A percentile compares a stretch with the other conserved stretches of the same genome.
These are phyloP conservation scores for Ophiostoma sp. DNA, from an alignment of 2,329 filamentous ascomycete genomes.

Conservation along the genomic window DNA sequence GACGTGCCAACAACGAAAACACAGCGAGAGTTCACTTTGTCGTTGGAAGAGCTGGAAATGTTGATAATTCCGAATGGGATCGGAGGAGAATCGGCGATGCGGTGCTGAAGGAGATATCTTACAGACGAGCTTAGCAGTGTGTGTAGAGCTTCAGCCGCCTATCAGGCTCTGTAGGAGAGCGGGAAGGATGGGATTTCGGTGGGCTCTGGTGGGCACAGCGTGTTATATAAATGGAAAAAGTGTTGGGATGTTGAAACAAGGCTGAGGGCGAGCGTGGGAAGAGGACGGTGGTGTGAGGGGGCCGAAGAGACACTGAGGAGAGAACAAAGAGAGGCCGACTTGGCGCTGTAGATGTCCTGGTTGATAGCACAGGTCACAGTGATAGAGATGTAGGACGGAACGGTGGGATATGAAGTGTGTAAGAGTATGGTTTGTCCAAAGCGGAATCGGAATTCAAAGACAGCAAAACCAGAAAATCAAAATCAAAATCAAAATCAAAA, in stretches of 20 bases:
- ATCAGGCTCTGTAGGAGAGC: not conserved
- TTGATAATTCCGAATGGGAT: conserved; percentile 1
- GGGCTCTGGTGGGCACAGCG: not conserved
- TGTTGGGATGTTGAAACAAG: not conserved
- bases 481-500: not conserved
- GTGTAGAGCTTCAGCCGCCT: too few species aligned
- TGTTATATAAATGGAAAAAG: not conserved
- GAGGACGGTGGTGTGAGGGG: not conserved
- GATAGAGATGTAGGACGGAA: too few species aligned
- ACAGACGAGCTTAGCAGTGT: not conserved
- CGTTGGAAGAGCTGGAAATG: not conserved
- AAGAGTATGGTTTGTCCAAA: too few species aligned
- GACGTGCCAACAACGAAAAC: not conserved
- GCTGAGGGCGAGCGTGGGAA: conserved; percentile 1
- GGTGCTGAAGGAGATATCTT: not conserved
- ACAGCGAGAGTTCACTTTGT: not conserved
- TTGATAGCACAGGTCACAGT: too few species aligned
- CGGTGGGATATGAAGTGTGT: too few species aligned
- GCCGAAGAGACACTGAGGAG: not conserved
- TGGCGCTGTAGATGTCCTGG: not conserved
- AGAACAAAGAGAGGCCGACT: not conserved
- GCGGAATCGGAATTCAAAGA: too few species aligned
- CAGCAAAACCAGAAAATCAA: too few species aligned
- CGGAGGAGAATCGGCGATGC: conserved; percentile 9
- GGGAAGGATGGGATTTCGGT: conserved; percentile 5